A percentile compares a stretch with the other conserved stretches of the same genome.
Conservation (phyloP, 768 basidiomycete genomes). For the Rhodocollybia butyracea region DNA sequence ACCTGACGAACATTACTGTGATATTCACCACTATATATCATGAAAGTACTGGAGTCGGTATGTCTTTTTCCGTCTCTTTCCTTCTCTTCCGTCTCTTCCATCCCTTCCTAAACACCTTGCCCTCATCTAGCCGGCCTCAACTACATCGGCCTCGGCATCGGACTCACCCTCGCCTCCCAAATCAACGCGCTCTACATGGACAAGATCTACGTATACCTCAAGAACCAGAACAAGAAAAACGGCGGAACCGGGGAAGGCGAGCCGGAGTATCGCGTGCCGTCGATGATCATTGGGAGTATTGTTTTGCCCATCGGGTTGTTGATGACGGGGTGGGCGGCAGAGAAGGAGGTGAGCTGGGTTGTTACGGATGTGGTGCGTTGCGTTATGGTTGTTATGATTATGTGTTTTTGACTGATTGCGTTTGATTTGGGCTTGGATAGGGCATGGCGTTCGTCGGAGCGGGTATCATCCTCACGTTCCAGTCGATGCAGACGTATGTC, state of each 20-base stretch:
- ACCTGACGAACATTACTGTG: slow-evolving; percentile 59
- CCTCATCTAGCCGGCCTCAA: slow-evolving; percentile 45
- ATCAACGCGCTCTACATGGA: slow-evolving; percentile 60
- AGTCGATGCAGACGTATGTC: slow-evolving; percentile 63
- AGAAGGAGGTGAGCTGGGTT: slow-evolving; percentile 62
- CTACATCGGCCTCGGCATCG: slow-evolving; percentile 70
- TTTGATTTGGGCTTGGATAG: not conserved
- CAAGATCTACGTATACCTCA: slow-evolving; percentile 46
- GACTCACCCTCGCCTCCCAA: slow-evolving; percentile 51
- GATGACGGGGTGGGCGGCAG: slow-evolving; percentile 67
- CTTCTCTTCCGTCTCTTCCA: too few relatives aligned
- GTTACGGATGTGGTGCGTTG: slow-evolving; percentile 47
- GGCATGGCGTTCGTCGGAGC: slow-evolving; percentile 56
- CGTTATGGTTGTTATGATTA: not conserved
- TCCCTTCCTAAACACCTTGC: not conserved
- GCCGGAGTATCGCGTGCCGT: slow-evolving; percentile 51
- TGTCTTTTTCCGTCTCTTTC: not conserved
- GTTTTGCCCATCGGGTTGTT: slow-evolving; percentile 66
- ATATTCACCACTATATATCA: slow-evolving; percentile 57
- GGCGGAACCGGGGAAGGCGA: slow-evolving; percentile 31
- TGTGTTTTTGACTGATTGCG: not conserved
- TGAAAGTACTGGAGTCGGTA: slow-evolving; percentile 45
- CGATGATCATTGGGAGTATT: slow-evolving; percentile 56
- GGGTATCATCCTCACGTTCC: slow-evolving; percentile 58
- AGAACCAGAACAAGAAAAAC: slow-evolving; percentile 34